Conservation (phyloP, 345 rosid genomes). For the Salix purpurea region DNA sequence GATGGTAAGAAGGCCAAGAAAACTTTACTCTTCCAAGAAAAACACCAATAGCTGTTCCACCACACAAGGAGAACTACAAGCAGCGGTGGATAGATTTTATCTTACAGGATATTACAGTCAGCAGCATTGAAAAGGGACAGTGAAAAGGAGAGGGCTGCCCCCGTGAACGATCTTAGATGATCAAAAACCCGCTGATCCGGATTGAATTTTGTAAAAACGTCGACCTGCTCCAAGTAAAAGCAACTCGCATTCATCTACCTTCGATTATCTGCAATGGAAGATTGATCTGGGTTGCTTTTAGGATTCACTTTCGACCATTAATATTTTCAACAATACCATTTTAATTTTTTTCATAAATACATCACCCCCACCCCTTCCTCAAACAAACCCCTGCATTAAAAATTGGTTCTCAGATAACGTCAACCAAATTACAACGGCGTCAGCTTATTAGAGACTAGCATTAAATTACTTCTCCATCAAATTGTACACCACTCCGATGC, state of each 20-base stretch:
- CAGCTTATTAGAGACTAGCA: too few relatives aligned
- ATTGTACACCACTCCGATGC: too few relatives aligned
- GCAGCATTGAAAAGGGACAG: slow-evolving; percentile 74
- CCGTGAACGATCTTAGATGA: slow-evolving; percentile 83
- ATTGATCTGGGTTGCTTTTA: background rate
- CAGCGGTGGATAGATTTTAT: slow-evolving; percentile 86
- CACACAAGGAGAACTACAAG: slow-evolving; percentile 75
- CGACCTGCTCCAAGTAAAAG: slow-evolving; percentile 69
- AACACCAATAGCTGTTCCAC: slow-evolving; percentile 81
- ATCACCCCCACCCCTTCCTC: background rate
- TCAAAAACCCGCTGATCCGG: slow-evolving; percentile 97
- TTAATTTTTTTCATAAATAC: background rate
- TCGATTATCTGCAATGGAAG: background rate
- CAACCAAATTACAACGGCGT: too few relatives aligned
- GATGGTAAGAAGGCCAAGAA: background rate
- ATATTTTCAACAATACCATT: background rate
- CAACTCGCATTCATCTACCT: too few relatives aligned
- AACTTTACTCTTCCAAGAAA: slow-evolving; percentile 70
- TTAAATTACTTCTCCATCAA: too few relatives aligned
- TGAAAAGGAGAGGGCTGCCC: slow-evolving; percentile 84
- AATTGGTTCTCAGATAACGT: too few relatives aligned
- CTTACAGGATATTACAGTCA: slow-evolving; percentile 88
- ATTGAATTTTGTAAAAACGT: slow-evolving; percentile 84
- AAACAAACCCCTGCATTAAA: too few relatives aligned
- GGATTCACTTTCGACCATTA: background rate